A percentile compares a stretch with the other conserved stretches of the same genome.
Evolutionary conservation across 1,284 basidiomycete genomes (phyloP).

Genomic region (Naganishia sp.): DNA sequence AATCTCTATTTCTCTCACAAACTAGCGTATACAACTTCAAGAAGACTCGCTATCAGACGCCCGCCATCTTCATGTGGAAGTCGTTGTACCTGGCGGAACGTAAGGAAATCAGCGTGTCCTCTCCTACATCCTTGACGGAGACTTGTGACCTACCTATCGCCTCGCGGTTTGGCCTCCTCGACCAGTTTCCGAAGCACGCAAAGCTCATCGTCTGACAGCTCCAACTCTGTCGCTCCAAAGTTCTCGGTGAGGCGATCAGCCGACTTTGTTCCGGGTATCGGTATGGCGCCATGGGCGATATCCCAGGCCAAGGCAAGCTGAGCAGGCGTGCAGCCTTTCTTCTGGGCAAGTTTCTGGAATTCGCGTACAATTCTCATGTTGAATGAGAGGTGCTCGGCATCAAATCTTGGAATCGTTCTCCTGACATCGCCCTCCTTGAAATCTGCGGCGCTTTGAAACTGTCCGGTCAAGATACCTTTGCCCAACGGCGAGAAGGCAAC

Average conservation of each 20-base stretch:
- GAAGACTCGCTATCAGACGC: neutral
- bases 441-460: constrained; percentile 40
- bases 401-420: constrained; percentile 45
- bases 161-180: constrained; percentile 41
- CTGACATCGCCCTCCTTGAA: constrained; percentile 47
- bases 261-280: constrained; percentile 52
- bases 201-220: constrained; percentile 44
- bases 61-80: constrained; percentile 11
- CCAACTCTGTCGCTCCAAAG: constrained; percentile 42
- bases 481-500: constrained; percentile 53
- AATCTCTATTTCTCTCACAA: no score
- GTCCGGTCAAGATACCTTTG: constrained; percentile 53
- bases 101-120: neutral
- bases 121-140: neutral
- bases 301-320: constrained; percentile 57
- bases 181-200: constrained; percentile 44
- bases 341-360: constrained; percentile 42
- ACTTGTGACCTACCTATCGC: constrained; percentile 33
- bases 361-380: constrained; percentile 49
- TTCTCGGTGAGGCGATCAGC: constrained; percentile 49
- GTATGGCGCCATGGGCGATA: constrained; percentile 50
- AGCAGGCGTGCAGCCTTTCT: constrained; percentile 48
- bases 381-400: constrained; percentile 46
- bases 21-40: neutral
- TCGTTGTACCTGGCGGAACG: constrained; percentile 19